A percentile compares a stretch with the other conserved stretches of the same genome.
Evolutionary conservation across 1,284 basidiomycete species (phyloP).

Genomic region (Cryptococcus sp.): DNA sequence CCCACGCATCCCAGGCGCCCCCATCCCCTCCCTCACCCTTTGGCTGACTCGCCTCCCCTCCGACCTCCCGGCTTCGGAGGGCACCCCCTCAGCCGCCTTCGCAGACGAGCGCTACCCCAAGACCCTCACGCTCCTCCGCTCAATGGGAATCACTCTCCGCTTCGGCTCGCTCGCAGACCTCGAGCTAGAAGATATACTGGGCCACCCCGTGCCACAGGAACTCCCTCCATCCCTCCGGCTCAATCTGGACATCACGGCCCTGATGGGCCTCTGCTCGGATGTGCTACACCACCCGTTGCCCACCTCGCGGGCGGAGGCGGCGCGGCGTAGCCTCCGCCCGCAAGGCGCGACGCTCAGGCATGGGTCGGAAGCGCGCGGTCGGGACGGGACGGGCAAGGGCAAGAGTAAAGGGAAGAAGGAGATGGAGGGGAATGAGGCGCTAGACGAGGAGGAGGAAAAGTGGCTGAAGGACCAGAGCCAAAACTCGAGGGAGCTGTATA

Average conservation of each 20-base stretch:
- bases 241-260: conserved; percentile 74
- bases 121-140: conserved; percentile 58
- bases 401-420: conserved; percentile 56
- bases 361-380: conserved; percentile 2
- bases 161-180: conserved; percentile 39
- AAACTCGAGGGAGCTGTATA: conserved; percentile 42
- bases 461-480: conserved; percentile 34
- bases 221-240: conserved; percentile 58
- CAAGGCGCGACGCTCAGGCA: conserved; percentile 10
- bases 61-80: conserved; percentile 51
- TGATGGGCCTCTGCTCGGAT: conserved; percentile 78
- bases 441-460: conserved; percentile 14
- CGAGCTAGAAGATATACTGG: background rate
- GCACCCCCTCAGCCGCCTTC: conserved; percentile 6
- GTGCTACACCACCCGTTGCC: conserved; percentile 71
- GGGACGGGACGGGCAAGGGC: conserved; percentile 19
- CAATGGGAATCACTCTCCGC: conserved; percentile 64
- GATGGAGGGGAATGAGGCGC: conserved; percentile 20
- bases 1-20: conserved; percentile 22
- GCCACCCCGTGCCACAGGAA: background rate
- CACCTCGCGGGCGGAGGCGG: conserved; percentile 54
- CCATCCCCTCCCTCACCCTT: conserved; percentile 54
- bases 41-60: conserved; percentile 65
- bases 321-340: conserved; percentile 58
- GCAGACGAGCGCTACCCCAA: conserved; percentile 60